phyloP scores from a whole-genome alignment of 2,329 filamentous ascomycete genomes.

The Diplodia sapinea region DNA sequence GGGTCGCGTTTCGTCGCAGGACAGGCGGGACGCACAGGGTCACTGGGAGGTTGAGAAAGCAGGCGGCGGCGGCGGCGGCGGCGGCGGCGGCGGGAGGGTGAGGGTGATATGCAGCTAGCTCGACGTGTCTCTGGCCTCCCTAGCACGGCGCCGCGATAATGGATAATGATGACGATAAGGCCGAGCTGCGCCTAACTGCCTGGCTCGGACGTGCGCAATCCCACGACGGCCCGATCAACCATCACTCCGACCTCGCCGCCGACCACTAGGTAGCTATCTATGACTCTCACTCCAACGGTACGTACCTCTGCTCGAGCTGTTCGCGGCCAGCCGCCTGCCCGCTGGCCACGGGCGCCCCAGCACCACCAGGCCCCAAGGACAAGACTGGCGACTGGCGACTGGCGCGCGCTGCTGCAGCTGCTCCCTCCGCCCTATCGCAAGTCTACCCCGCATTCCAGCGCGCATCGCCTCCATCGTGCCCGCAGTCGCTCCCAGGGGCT shows the following conservation, averaged over 20 bases:
- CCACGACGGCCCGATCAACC: conserved; percentile 13
- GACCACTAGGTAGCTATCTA: background rate
- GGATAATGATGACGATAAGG: conserved; percentile 28
- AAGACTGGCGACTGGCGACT: no score
- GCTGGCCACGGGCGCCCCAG: background rate
- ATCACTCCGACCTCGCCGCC: conserved; percentile 20
- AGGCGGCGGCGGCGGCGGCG: conserved; percentile 15
- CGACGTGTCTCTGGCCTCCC: conserved; percentile 22
- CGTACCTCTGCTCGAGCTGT: conserved; percentile 9
- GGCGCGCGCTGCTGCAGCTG: background rate
- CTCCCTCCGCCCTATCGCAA: conserved; percentile 5
- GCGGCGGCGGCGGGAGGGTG: conserved; percentile 10
- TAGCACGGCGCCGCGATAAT: conserved; percentile 23
- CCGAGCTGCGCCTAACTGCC: conserved; percentile 19
- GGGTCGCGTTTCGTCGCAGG: background rate
- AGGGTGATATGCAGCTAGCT: conserved; percentile 24
- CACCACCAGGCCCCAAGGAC: conserved; percentile 1
- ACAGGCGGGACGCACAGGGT: background rate
- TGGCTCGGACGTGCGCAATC: conserved; percentile 14
- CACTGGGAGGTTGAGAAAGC: background rate
- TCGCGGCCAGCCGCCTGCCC: background rate
- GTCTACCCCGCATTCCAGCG: conserved; percentile 25
- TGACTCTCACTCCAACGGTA: background rate
- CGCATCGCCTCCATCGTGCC: conserved; percentile 6
- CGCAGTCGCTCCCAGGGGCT: background rate